Percentiles rank a stretch among this genome's conserved stretches.
Evolutionary conservation across 2,329 filamentous ascomycete species (phyloP).

Genomic region (Lecanoromycetidae sp.): DNA sequence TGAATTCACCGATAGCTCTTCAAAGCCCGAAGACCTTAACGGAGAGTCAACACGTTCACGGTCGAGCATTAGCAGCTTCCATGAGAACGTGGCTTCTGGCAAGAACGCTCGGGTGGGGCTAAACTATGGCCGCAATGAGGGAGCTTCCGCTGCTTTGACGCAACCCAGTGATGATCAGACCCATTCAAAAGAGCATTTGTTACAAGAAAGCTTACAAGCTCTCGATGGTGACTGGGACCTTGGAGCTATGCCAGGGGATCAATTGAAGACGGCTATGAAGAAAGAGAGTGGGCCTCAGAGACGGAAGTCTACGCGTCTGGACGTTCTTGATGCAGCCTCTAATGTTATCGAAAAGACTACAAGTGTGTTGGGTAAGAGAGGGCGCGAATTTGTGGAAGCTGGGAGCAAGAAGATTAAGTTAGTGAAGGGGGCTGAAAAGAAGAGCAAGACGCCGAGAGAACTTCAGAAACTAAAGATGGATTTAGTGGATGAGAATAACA

Average conservation of each 20-base stretch:
- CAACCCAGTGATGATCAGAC: constrained; percentile 25
- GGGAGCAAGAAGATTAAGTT: constrained; percentile 39
- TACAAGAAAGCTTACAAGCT: constrained; percentile 31
- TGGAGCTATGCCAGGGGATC: constrained; percentile 16
- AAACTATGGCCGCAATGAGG: constrained; percentile 1
- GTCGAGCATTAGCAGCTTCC: constrained; percentile 8
- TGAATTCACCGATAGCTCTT: constrained; percentile 19
- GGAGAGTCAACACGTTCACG: constrained; percentile 4
- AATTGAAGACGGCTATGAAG: constrained; percentile 11
- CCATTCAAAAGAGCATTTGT: constrained; percentile 24
- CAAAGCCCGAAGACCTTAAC: constrained; percentile 4
- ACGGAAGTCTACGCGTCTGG: constrained; percentile 32
- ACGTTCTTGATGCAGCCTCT: constrained; percentile 33
- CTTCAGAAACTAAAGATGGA: no score
- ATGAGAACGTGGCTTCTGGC: constrained; percentile 19
- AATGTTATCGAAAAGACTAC: constrained; percentile 36
- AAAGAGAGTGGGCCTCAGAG: constrained; percentile 12
- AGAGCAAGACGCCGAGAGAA: constrained; percentile 45
- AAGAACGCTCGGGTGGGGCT: constrained; percentile 1
- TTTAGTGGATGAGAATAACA: no score
- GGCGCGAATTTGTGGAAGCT: constrained; percentile 43
- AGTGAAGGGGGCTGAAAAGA: constrained; percentile 34
- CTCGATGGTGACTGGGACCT: constrained; percentile 28
- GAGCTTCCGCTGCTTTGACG: not conserved
- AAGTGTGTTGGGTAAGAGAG: constrained; percentile 49